phyloP scores from a whole-genome alignment of 352 stramenopile species.

The Phytophthora pseudosyringae region DNA sequence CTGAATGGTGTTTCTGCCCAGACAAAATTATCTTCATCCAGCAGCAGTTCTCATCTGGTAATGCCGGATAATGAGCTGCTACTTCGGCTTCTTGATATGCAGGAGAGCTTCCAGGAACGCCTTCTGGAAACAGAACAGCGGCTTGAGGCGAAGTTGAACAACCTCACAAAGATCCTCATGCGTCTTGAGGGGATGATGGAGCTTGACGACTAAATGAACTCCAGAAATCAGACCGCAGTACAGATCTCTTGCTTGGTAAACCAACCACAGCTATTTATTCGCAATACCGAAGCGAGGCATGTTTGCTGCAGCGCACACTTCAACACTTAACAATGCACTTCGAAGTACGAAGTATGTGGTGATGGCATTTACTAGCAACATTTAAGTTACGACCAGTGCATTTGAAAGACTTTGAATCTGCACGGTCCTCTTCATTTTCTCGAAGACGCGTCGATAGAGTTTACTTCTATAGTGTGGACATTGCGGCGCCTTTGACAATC shows the following conservation, averaged over 20 bases:
- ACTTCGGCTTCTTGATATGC: constrained; percentile 59
- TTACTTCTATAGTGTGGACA: no score
- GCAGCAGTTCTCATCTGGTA: constrained; percentile 14
- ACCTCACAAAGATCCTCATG: constrained; percentile 73
- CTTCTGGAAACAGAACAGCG: constrained; percentile 69
- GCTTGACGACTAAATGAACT: constrained; percentile 42
- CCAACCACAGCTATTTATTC: constrained; percentile 19
- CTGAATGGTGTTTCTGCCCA: neutral
- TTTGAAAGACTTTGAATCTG: neutral
- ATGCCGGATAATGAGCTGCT: constrained; percentile 56
- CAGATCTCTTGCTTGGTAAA: neutral
- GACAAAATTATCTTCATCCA: constrained; percentile 4
- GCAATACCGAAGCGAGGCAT: neutral
- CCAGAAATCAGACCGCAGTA: neutral
- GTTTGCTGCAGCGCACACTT: no score
- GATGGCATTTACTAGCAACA: constrained; percentile 1
- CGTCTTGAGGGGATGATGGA: constrained; percentile 69
- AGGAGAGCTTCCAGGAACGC: constrained; percentile 62
- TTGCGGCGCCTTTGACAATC: neutral
- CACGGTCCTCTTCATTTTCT: no score
- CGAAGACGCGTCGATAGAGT: no score
- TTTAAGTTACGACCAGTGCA: neutral
- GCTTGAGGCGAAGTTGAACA: constrained; percentile 72
- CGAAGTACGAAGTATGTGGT: no score
- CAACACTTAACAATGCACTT: no score